Base-by-base conservation (phyloP, 2,329 filamentous ascomycete species). In the Aspergillus sp. region DNA sequence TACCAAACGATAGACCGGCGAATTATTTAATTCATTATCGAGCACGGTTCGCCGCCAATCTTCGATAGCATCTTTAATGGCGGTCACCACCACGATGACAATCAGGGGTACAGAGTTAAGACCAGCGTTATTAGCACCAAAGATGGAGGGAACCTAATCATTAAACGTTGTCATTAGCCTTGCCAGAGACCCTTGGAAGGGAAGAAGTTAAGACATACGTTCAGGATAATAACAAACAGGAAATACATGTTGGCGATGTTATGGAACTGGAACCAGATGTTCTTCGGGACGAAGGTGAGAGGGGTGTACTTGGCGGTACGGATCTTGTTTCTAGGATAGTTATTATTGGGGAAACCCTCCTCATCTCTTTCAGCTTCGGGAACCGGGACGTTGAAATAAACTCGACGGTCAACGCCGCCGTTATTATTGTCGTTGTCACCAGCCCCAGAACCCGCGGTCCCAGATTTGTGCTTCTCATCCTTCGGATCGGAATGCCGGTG, bases 201-300 rank as follows among this genome's bases (percentile, higher is more conserved):
- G 19, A 33, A 41, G 8, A 41, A 45, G 35, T 39, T 33, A 44
- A 39, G 47, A 78, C 90, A 77, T 83, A 97, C 93, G 61, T 85
- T 83, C 50, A 98, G 79, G 63, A 98, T 94, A 64, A 96, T 90
- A 59, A 91, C 79, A 71, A 97, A 96, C 57, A 97, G 76, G 78
- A 98, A 98, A 72, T 97, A 98, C 45, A 97, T 85, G 68, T 98
- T 98, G 63, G 93, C 93, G 60, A 98, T 85, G 63, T 97, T 97
- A 71, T 98, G 91, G 64, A 98, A 97, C 69, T 98, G 94, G 55
- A 94, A 88, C 82, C 85, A 98, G 62, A 98, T 65, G 69, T 98
- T 97, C 73, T 97, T 97, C 9, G 93, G 93, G 29, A 98, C 69
- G 69, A 98, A 98, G 50, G 87, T 94, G 53, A 98, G 69, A 6